Evolutionary conservation across 108 stramenopile genomes (phyloP), one percentile per base, ranked within the genome.

Genomic region (Schizochytrium sp.): DNA sequence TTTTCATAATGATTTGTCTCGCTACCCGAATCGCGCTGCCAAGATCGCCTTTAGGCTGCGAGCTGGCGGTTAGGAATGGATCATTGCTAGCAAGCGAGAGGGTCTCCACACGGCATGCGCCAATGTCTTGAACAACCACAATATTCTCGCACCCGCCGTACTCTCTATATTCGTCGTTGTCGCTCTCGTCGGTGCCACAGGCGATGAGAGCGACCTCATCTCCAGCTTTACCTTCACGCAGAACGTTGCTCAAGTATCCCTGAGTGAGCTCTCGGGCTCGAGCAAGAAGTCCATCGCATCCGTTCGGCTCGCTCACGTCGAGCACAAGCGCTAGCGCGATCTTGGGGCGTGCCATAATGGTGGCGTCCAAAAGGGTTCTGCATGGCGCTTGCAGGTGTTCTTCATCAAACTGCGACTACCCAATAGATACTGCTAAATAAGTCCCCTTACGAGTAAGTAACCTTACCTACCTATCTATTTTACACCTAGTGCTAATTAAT

Each of bases 121-220:
- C 64, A 44, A 69, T 38, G 10, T 12, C 19, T 8, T 38, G 64
- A 38, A 15, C 64, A 44, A 69, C 64, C 42, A 69, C 64, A 3
- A 69, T 44, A 44, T 69, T 38, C 64, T 69, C 64, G 64, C 64
- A 69, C 28, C 64, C 64, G 0, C 64, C 64, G 28, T 69, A 69
- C 64, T 69, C 64, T 15, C 7, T 15, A 44, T 44, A 69, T 44
- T 69, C 64, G 5, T 38, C 42, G 64, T 69, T 69, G 12, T 69
- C 64, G 0, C 42, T 69, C 19, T 38, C 28, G 64, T 69, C 64
- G 64, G 64, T 44, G 19, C 64, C 64, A 44, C 64, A 28, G 10
- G 64, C 64, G 64, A 69, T 38, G 12, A 69, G 42, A 44, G 42
- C 40, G 64, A 69, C 64, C 64, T 69, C 64, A 44, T 69, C 64